phyloP scores from a whole-genome alignment of 148 eudicot genomes.

The Diospyros lotus region DNA sequence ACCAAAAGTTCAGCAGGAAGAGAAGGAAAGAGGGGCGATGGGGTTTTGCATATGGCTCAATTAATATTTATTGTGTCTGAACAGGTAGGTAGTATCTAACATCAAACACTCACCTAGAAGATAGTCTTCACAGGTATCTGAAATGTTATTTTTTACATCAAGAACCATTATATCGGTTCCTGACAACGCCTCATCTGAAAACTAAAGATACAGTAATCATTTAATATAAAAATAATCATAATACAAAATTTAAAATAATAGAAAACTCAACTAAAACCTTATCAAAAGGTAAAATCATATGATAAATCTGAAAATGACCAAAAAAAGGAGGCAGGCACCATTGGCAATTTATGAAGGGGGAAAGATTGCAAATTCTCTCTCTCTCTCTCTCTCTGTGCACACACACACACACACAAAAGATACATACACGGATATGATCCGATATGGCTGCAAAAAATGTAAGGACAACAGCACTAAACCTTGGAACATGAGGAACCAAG shows the following conservation, averaged over 20 bases:
- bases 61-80: background rate
- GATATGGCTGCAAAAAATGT: no score
- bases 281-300: background rate
- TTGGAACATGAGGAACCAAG: no score
- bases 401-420: no score
- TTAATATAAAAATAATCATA: background rate
- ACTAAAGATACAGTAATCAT: slow-evolving; percentile 10
- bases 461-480: no score
- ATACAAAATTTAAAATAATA: no score
- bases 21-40: background rate
- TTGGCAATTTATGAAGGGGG: no score
- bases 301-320: background rate
- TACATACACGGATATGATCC: no score
- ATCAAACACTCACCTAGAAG: slow-evolving; percentile 17
- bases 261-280: background rate
- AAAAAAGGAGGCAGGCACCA: background rate
- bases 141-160: slow-evolving; percentile 5
- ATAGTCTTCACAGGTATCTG: slow-evolving; percentile 19
- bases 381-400: no score
- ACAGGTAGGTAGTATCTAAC: background rate
- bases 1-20: background rate
- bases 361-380: no score
- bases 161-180: slow-evolving; percentile 6
- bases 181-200: slow-evolving; percentile 12
- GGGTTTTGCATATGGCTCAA: background rate